Base-by-base conservation (phyloP, 768 basidiomycete species). In the Naematelia aurantialba region DNA sequence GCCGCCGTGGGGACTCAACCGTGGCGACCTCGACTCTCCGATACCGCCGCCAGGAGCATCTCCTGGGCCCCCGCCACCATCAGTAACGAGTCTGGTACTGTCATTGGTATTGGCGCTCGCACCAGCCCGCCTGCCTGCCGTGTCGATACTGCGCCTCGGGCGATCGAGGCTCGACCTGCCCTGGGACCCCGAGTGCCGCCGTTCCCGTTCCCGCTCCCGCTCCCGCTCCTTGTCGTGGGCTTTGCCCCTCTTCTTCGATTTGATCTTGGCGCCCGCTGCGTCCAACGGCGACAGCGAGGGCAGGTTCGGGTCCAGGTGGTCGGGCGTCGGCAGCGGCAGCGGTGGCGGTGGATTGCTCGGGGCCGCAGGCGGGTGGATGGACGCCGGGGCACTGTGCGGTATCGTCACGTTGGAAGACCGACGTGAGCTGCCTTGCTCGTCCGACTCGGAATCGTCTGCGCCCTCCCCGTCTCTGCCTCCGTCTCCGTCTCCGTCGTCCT, bases 211-310 rank as follows among this genome's bases (percentile, higher is more conserved):
- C 12, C 42, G 13, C 25, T 39, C 31, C 29, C 52, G 52, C 11
- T 59, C 52, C 42, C 49, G 42, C 21, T 55, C 50, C 26, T 52
- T 52, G 5, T 52, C 50, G 47, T 14, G 22, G 47, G 19, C 47
- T n/a, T n/a, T n/a, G n/a, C n/a, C n/a, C 34, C 17, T 39, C 17
- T 39, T 39, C 34, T 39, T 39, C 8, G 8, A 8, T 39, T 39
- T 39, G 34, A 39, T 39, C 34, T 39, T 39, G 8, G 34, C 34
- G 17, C 34, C 25, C 24, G 55, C 45, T 5, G n/a, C 4, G 42
- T 39, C 34, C 8, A 39, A 5, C 11, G 19, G 19, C 5, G n/a
- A n/a, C 13, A 54, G 30, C 13, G 52, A 31, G 12, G 52, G 50
- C 27, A 54, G 24, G 21, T 54, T 31, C 5, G 39, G 42, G 21